These are phyloP conservation scores for Nepenthes gracilis DNA, from an alignment of 148 eudicot genomes.

Conservation along the genomic window DNA sequence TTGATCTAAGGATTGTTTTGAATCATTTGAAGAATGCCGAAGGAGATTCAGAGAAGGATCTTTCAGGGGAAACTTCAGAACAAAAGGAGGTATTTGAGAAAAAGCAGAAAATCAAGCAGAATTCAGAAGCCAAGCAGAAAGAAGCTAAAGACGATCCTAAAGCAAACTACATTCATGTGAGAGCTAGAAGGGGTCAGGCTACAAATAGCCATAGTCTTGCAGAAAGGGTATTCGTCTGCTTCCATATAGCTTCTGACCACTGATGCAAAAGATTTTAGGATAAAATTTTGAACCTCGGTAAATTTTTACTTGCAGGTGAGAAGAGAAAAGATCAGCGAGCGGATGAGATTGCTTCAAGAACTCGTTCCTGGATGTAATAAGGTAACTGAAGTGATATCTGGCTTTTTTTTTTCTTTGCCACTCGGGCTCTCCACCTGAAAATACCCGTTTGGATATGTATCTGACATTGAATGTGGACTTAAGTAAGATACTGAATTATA, in stretches of 20 bases:
- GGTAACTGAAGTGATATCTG: conserved; percentile 23
- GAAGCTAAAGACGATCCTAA: conserved; percentile 48
- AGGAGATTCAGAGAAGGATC: conserved; percentile 38
- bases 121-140: conserved; percentile 33
- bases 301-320: conserved; percentile 39
- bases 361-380: conserved; percentile 96
- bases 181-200: conserved; percentile 95
- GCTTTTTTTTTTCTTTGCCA: neutral
- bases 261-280: no score
- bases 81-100: conserved; percentile 43
- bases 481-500: no score
- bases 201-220: conserved; percentile 98
- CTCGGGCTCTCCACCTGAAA: no score
- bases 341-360: conserved; percentile 97
- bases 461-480: no score
- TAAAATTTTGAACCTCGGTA: neutral
- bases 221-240: conserved; percentile 59
- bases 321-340: conserved; percentile 88
- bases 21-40: conserved; percentile 24
- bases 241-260: conserved; percentile 4
- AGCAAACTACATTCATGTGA: conserved; percentile 78
- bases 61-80: conserved; percentile 40
- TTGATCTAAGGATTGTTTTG: neutral
- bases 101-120: conserved; percentile 40
- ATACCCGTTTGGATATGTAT: no score